A percentile compares a stretch with the other conserved stretches of the same genome.
phyloP scores from a whole-genome alignment of 2,329 filamentous ascomycete genomes.

The Shiraia bambusicola region DNA sequence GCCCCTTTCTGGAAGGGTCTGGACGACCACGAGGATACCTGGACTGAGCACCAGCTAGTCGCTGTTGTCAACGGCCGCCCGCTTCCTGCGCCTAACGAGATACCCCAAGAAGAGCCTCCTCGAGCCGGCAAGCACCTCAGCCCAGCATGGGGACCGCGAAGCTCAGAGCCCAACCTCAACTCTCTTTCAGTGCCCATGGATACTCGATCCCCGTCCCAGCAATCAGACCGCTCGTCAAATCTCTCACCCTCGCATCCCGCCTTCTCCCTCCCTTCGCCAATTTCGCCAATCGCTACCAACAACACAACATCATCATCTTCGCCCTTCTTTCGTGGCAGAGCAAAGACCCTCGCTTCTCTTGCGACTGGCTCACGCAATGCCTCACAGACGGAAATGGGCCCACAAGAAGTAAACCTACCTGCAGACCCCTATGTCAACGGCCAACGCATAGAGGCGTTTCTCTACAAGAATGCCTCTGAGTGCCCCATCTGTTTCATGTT shows the following conservation, averaged over 20 bases:
- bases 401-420: slow-evolving; percentile 77
- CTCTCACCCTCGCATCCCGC: slow-evolving; percentile 62
- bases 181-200: slow-evolving; percentile 78
- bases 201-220: slow-evolving; percentile 72
- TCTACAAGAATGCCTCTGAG: slow-evolving; percentile 88
- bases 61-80: slow-evolving; percentile 82
- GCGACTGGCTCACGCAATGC: slow-evolving; percentile 74
- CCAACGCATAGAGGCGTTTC: slow-evolving; percentile 85
- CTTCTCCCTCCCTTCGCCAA: slow-evolving; percentile 61
- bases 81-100: slow-evolving; percentile 80
- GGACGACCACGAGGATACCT: slow-evolving; percentile 82
- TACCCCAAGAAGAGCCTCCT: slow-evolving; percentile 68
- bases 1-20: slow-evolving; percentile 96
- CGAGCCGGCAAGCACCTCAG: slow-evolving; percentile 42
- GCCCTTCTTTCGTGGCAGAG: slow-evolving; percentile 73
- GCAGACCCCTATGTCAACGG: slow-evolving; percentile 88
- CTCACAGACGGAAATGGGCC: slow-evolving; percentile 69
- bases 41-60: slow-evolving; percentile 94
- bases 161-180: slow-evolving; percentile 64
- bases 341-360: slow-evolving; percentile 84
- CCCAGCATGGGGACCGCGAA: slow-evolving; percentile 46
- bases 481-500: slow-evolving; percentile 97
- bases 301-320: slow-evolving; percentile 36
- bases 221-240: slow-evolving; percentile 68
- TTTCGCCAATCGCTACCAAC: slow-evolving; percentile 52